Evolutionary conservation across 192 early-diverging fungal species (phyloP).

Genomic region (Entomortierella lignicola): DNA sequence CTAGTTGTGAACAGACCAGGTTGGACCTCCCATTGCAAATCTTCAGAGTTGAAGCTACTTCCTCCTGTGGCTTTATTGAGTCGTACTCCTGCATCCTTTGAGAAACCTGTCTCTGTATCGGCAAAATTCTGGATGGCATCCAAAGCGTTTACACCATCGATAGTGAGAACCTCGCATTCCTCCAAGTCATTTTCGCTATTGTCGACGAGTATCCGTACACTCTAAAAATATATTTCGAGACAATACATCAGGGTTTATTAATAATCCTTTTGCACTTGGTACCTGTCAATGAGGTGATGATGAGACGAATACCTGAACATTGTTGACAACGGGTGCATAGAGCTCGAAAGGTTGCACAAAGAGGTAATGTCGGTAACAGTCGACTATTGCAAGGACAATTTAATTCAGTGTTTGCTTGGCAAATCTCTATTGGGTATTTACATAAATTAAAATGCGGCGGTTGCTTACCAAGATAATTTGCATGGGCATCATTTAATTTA

Average conservation of each 20-base stretch:
- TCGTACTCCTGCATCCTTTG: constrained; percentile 46
- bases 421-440: too few species aligned
- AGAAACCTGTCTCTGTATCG: constrained; percentile 25
- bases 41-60: neutral
- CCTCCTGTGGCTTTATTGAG: constrained; percentile 32
- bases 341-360: constrained; percentile 39
- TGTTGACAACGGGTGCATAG: constrained; percentile 38
- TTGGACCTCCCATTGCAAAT: neutral
- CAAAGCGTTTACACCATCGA: constrained; percentile 26
- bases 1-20: constrained; percentile 18
- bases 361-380: constrained; percentile 40
- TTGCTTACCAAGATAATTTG: constrained; percentile 39
- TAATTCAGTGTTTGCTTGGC: too few species aligned
- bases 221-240: too few species aligned
- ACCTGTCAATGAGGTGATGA: too few species aligned
- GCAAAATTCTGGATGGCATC: constrained; percentile 33
- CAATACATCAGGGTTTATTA: too few species aligned
- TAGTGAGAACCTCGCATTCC: constrained; percentile 34
- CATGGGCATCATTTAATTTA: constrained; percentile 40
- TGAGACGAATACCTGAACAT: constrained; percentile 25
- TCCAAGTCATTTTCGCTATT: neutral
- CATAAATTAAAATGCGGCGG: too few species aligned
- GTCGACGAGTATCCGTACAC: constrained; percentile 26
- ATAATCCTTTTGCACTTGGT: too few species aligned
- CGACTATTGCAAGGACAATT: constrained; percentile 15